Base-by-base conservation (phyloP, 2,329 filamentous ascomycete genomes). In the Sporothrix mexicana region DNA sequence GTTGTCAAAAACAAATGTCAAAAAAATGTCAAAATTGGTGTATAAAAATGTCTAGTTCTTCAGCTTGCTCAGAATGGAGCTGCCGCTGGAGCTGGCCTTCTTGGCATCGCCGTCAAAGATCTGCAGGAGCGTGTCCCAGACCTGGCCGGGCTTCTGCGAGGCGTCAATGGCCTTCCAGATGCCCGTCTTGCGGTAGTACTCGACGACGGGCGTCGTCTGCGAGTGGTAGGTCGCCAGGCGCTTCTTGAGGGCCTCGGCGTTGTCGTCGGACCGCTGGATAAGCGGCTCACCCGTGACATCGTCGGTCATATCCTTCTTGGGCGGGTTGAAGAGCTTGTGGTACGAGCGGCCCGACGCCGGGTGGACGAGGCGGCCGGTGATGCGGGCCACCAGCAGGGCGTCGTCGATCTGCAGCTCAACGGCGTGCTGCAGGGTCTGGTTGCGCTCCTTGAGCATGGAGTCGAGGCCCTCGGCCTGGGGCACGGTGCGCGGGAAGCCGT, bases 311-410 rank as follows among this genome's bases (percentile, higher is more conserved):
- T 88, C 80, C 79, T 90, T 85, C 90, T 98, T 97, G 79, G 96
- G 96, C 69, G 96, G 96, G 90, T 98, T 98, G 91, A 99, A 99
- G 83, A 96, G 92, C 85, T 92, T 96, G 90, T 99, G 96, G 87
- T 99, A 99, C 78, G 93, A 94, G 80, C 96, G 94, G 77, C 96
- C 96, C 72, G 95, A 98, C 70, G 95, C 95, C 73, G 95, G 95
- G 88, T 99, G 96, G 78, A 99, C 88, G 75, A 99, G 88, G 80
- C 96, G 95, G 79, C 96, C 96, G 74, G 96, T 99, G 84, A 99
- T 98, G 80, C 96, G 93, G 77, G 95, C 91, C 75, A 99, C 95
- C 74, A 99, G 91, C 73, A 99, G 92, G 57, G 89, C 88, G 82
- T 98, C 96, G 83, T 98, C 95, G 80, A 99, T 98, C 85, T 98